Evolutionary conservation across 371 early-diverging fungal species (phyloP).

Genomic region (Coemansia sp.): DNA sequence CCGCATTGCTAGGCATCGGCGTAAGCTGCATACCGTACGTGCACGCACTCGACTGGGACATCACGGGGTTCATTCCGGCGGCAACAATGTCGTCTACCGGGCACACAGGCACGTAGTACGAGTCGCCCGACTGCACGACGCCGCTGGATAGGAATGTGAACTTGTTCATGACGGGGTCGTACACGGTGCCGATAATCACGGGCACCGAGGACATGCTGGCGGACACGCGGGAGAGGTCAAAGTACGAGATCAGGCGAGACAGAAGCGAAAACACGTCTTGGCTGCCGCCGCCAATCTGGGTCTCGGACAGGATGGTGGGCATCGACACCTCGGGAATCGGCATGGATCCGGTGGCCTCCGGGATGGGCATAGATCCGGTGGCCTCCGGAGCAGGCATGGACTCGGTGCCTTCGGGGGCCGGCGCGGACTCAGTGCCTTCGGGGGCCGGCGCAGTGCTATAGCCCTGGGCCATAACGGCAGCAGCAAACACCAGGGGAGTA

Average conservation of each 20-base stretch:
- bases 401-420: neutral
- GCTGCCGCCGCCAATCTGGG: neutral
- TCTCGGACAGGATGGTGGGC: neutral
- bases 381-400: too few relatives aligned
- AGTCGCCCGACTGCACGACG: constrained; percentile 14
- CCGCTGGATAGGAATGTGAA: constrained; percentile 9
- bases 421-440: neutral
- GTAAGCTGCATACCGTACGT: constrained; percentile 12
- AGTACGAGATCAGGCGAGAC: constrained; percentile 15
- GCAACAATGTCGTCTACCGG: constrained; percentile 6
- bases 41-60: constrained; percentile 3
- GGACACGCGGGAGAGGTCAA: constrained; percentile 13
- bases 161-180: constrained; percentile 13
- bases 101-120: constrained; percentile 25
- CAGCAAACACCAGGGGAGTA: neutral
- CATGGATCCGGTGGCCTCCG: neutral
- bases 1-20: constrained; percentile 4
- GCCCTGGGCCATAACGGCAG: constrained; percentile 8
- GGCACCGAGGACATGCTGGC: constrained; percentile 7
- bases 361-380: too few relatives aligned
- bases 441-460: neutral
- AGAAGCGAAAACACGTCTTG: constrained; percentile 7
- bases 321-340: neutral
- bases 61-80: neutral
- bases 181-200: constrained; percentile 10